Percentiles rank a stretch among this genome's conserved stretches.
Conservation (phyloP, 805 yeast species). For the Myxozyma sirexii region DNA sequence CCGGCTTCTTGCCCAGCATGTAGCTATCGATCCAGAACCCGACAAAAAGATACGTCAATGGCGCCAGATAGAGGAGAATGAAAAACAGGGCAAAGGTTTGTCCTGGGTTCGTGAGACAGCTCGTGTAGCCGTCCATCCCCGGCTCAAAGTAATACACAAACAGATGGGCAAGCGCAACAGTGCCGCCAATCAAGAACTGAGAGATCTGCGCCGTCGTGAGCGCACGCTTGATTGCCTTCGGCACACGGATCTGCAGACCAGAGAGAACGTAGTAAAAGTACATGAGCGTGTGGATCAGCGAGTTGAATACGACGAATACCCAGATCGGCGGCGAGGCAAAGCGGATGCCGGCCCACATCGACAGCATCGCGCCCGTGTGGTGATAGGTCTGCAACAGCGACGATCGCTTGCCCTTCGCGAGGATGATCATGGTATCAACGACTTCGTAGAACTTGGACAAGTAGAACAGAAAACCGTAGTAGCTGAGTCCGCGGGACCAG, state of each 20-base stretch:
- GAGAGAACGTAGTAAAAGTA: conserved; percentile 67
- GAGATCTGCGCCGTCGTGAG: conserved; percentile 69
- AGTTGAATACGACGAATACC: conserved; percentile 78
- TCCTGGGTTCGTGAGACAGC: conserved; percentile 60
- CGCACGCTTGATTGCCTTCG: conserved; percentile 56
- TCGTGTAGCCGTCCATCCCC: conserved; percentile 46
- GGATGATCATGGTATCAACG: conserved; percentile 65
- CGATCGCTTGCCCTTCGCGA: conserved; percentile 68
- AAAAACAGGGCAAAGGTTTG: conserved; percentile 64
- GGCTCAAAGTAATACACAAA: conserved; percentile 63
- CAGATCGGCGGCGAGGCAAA: conserved; percentile 74
- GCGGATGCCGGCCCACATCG: conserved; percentile 79
- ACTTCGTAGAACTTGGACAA: conserved; percentile 73
- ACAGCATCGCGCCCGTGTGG: conserved; percentile 78
- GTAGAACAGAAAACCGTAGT: conserved; percentile 68
- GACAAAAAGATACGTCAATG: conserved; percentile 40
- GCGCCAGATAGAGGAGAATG: conserved; percentile 66
- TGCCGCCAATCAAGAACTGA: conserved; percentile 70
- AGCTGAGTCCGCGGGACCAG: conserved; percentile 56
- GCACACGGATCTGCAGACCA: conserved; percentile 61
- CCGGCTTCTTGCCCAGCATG: conserved; percentile 16
- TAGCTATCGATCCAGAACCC: conserved; percentile 33
- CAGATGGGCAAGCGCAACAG: conserved; percentile 64
- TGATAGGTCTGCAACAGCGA: conserved; percentile 72
- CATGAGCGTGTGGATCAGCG: conserved; percentile 77